A percentile compares a stretch with the other conserved stretches of the same genome.
Conservation (phyloP, 1,284 basidiomycete species). For the Megacollybia platyphylla region DNA sequence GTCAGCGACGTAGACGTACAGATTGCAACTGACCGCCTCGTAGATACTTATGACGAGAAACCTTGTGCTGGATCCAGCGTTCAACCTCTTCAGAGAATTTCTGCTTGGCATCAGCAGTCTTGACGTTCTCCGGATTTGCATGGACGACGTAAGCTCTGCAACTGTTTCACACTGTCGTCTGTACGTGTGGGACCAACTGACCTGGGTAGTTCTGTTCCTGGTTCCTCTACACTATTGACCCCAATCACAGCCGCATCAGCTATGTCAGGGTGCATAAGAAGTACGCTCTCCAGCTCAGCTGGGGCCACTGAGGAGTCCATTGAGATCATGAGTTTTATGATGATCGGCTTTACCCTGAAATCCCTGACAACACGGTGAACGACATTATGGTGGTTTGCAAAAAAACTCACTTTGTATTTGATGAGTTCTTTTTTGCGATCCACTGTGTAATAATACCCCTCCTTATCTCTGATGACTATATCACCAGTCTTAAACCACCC, state of each 20-base stretch:
- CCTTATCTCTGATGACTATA: conserved; percentile 45
- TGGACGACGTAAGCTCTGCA: conserved; percentile 62
- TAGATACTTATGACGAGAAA: conserved; percentile 54
- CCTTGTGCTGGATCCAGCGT: conserved; percentile 49
- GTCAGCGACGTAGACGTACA: background rate
- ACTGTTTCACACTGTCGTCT: background rate
- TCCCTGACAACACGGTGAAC: background rate
- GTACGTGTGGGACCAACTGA: background rate
- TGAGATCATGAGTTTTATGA: background rate
- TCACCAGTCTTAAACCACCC: conserved; percentile 84
- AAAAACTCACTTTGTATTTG: conserved; percentile 50
- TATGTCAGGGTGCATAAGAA: conserved; percentile 61
- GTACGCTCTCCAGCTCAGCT: conserved; percentile 68
- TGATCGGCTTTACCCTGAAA: background rate
- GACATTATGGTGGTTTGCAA: background rate
- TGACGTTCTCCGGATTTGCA: conserved; percentile 22
- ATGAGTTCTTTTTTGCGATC: conserved; percentile 74
- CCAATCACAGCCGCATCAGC: conserved; percentile 69
- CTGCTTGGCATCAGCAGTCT: conserved; percentile 21
- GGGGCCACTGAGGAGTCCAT: conserved; percentile 47
- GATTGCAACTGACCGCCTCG: conserved; percentile 32
- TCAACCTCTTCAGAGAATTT: conserved; percentile 37
- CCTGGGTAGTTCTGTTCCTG: conserved; percentile 66
- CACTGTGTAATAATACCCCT: conserved; percentile 57
- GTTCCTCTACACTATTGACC: conserved; percentile 33